Conservation (phyloP, 176 grass and related monocot species). For the Oryza longistaminata region DNA sequence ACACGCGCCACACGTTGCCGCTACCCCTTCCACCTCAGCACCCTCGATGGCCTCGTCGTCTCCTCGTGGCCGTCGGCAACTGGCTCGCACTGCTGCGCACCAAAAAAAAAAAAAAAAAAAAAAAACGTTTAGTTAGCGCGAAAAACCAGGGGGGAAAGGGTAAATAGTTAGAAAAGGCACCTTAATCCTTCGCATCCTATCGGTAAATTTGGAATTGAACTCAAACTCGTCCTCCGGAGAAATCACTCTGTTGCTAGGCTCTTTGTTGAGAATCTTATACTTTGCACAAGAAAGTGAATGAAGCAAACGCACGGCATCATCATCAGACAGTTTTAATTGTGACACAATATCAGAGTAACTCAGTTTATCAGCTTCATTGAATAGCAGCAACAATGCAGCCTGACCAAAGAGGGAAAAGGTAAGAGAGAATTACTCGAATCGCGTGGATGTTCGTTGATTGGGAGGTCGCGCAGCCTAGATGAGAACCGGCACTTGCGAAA, state of each 20-base stretch:
- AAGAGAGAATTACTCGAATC: background rate
- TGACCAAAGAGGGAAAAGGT: background rate
- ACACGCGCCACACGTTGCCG: background rate
- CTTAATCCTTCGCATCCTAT: constrained; percentile 77
- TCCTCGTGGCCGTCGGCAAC: background rate
- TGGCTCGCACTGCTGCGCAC: background rate
- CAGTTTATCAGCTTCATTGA: constrained; percentile 39
- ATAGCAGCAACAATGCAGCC: constrained; percentile 50
- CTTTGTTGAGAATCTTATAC: constrained; percentile 60
- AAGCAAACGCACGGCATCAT: constrained; percentile 55
- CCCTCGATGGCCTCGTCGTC: background rate
- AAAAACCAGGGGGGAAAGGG: background rate
- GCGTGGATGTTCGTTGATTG: background rate
- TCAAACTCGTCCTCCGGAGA: constrained; percentile 48
- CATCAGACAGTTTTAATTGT: constrained; percentile 47
- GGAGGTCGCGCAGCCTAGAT: background rate
- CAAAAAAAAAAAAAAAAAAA: background rate
- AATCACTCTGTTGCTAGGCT: constrained; percentile 49
- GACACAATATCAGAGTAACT: constrained; percentile 55
- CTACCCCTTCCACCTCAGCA: background rate
- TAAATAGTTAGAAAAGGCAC: constrained; percentile 15
- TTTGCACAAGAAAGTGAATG: constrained; percentile 62
- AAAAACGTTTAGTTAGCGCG: background rate
- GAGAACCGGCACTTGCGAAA: background rate
- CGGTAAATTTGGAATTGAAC: constrained; percentile 53